phyloP scores from a whole-genome alignment of 306 rosid species.

The Abrus pulchellus region DNA sequence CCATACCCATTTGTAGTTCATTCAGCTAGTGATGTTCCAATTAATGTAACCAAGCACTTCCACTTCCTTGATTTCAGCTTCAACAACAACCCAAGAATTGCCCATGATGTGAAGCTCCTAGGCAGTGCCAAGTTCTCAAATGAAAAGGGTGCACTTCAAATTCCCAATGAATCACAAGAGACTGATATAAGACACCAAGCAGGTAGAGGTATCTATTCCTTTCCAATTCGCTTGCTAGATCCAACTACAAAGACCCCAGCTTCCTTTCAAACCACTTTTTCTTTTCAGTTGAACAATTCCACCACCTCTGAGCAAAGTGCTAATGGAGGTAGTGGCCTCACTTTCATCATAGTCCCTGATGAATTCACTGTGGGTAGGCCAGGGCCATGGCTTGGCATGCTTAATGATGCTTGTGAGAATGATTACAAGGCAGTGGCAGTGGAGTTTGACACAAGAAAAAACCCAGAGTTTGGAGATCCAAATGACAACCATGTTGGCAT shows the following conservation, averaged over 20 bases:
- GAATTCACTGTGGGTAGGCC: conserved; percentile 87
- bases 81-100: conserved; percentile 55
- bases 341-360: conserved; percentile 82
- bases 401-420: conserved; percentile 78
- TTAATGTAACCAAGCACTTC: conserved; percentile 67
- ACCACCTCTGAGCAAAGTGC: conserved; percentile 32
- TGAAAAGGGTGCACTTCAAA: conserved; percentile 62
- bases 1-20: conserved; percentile 25
- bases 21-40: conserved; percentile 58
- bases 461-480: conserved; percentile 75
- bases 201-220: conserved; percentile 77
- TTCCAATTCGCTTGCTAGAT: conserved; percentile 69
- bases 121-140: conserved; percentile 76
- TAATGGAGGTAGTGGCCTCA: conserved; percentile 75
- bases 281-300: conserved; percentile 66
- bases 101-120: conserved; percentile 68
- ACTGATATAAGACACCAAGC: conserved; percentile 67
- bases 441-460: conserved; percentile 74
- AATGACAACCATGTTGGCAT: conserved; percentile 86
- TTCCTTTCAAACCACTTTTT: conserved; percentile 71
- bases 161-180: conserved; percentile 66
- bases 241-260: conserved; percentile 69
- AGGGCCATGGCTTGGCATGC: conserved; percentile 89
- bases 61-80: conserved; percentile 66
- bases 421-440: conserved; percentile 73